Evolutionary conservation across 805 yeast species (phyloP), one percentile per base, ranked within the genome.

Genomic region (Nakazawaea wickerhamii): DNA sequence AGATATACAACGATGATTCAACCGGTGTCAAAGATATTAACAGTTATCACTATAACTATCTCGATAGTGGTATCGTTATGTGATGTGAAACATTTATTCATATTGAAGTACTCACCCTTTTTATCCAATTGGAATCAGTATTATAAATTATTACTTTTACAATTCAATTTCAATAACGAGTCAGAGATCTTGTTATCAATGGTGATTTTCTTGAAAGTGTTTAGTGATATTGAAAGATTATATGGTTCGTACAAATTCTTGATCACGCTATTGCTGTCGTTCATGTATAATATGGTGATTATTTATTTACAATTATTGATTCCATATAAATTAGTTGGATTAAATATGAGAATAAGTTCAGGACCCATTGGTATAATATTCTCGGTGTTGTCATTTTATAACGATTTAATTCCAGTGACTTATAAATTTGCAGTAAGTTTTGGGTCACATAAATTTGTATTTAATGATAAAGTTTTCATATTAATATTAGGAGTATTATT

Each of bases 171-270:
- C 39, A 64, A 75, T 34, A 79, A 76, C 53, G 84, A 79, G 54
- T 70, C 81, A 4, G 84, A 81, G 56, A 75, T 70, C 45, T 44
- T 75, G 17, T 49, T 77, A 3, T 53, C 68, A 2, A 53, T 70
- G 9, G 55, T 74, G 11, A 52, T 80, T 30, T 55, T 76, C 8
- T 64, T 68, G 67, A 67, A 75, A 44, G 72, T 73, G 38, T 70
- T 71, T 51, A 76, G 80, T 54, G 70, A 67, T 31, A 48, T 81
- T 40, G 88, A 81, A 58, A 55, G 86, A 39, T 58, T 74, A 38
- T 70, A 70, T 52, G 86, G 86, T 1, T 69, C 80, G 10, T 57
- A 70, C 36, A 77, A 75, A 50, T 76, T 77, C 49, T 49, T 75
- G 9, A 69, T 77, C 28, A 52, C 75, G 13, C 53, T 79, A 2